Conservation (phyloP, 2,329 filamentous ascomycete species). For the Ophiosphaerella herpotricha region DNA sequence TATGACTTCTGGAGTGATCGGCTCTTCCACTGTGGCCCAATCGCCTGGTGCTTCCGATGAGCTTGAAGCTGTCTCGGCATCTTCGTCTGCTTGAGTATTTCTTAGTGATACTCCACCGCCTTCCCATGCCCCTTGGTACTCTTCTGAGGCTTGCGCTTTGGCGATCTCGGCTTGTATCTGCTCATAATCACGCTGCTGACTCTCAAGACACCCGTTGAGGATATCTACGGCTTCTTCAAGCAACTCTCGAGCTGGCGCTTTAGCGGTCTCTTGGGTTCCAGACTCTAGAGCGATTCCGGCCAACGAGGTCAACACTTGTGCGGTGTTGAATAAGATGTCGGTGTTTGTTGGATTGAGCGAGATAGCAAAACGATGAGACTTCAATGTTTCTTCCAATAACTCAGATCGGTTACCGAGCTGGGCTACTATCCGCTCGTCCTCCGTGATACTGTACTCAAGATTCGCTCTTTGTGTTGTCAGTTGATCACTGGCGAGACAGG, state of each 20-base stretch:
- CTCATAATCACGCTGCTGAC: conserved; percentile 53
- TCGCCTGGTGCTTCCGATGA: conserved; percentile 55
- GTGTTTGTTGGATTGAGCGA: conserved; percentile 65
- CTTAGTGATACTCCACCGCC: conserved; percentile 11
- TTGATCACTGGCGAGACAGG: too few relatives aligned
- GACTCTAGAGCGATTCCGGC: conserved; percentile 64
- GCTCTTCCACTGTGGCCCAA: conserved; percentile 70
- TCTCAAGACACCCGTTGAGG: conserved; percentile 56
- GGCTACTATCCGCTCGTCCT: conserved; percentile 65
- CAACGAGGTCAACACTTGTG: conserved; percentile 69
- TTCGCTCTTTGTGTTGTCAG: conserved; percentile 58
- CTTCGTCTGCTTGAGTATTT: conserved; percentile 12
- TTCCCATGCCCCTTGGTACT: conserved; percentile 26
- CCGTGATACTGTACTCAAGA: conserved; percentile 71
- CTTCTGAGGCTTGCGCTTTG: conserved; percentile 30
- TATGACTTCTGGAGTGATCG: conserved; percentile 66
- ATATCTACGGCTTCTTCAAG: conserved; percentile 66
- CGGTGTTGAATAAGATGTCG: conserved; percentile 73
- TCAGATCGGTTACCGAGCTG: conserved; percentile 61
- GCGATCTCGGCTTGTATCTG: conserved; percentile 44
- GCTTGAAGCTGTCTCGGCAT: conserved; percentile 31
- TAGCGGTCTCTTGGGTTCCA: conserved; percentile 47
- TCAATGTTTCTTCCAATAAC: conserved; percentile 64
- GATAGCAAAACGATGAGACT: conserved; percentile 67
- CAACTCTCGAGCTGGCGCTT: conserved; percentile 55